A percentile compares a stretch with the other conserved stretches of the same genome.
These are phyloP conservation scores for Ceratocystis eucalypticola DNA, from an alignment of 2,329 filamentous ascomycete species.

Conservation along the genomic window DNA sequence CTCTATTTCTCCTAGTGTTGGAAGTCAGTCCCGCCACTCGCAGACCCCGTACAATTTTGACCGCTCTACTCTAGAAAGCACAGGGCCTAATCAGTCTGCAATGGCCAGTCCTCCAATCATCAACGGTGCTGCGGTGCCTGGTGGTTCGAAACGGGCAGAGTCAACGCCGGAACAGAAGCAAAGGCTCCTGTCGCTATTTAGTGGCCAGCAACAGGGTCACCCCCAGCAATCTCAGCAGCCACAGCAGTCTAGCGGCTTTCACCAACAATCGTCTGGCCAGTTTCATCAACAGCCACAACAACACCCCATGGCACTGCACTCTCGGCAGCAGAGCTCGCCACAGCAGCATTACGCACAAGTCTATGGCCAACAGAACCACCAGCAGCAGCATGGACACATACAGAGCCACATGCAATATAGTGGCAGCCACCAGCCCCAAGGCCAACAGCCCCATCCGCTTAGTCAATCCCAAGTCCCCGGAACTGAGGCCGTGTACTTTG, in stretches of 20 bases:
- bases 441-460: conserved; percentile 15
- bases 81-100: conserved; percentile 19
- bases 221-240: neutral
- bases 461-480: conserved; percentile 17
- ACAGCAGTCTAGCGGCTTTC: neutral
- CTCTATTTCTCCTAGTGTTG: conserved; percentile 18
- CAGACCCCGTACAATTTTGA: conserved; percentile 20
- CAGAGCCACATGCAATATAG: conserved; percentile 9
- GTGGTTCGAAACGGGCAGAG: conserved; percentile 25
- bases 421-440: conserved; percentile 13
- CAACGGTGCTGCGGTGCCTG: conserved; percentile 24
- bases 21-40: conserved; percentile 17
- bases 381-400: conserved; percentile 8
- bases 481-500: neutral
- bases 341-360: conserved; percentile 15
- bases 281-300: conserved; percentile 9
- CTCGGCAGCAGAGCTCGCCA: conserved; percentile 12
- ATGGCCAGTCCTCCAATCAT: conserved; percentile 24
- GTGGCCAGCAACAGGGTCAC: conserved; percentile 24
- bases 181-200: conserved; percentile 49
- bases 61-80: conserved; percentile 15
- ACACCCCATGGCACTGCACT: conserved; percentile 1
- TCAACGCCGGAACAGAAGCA: conserved; percentile 32
- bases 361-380: conserved; percentile 10
- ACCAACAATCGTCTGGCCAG: neutral